A percentile compares a stretch with the other conserved stretches of the same genome.
Conservation (phyloP, 192 early-diverging fungal species). For the Phycomyces nitens region DNA sequence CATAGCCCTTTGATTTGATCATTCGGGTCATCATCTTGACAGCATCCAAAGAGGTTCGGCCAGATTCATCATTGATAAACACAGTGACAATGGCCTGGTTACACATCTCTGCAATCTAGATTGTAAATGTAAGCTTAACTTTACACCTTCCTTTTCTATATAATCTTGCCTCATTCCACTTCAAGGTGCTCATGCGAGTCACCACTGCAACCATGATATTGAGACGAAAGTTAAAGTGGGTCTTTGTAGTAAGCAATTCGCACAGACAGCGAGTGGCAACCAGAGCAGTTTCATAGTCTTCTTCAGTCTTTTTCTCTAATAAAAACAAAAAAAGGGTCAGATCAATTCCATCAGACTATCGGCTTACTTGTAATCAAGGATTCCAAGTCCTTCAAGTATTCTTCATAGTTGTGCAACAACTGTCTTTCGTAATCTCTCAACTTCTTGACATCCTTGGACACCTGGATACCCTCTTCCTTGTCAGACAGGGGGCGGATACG, state of each 20-base stretch:
- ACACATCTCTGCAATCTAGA: slow-evolving; percentile 67
- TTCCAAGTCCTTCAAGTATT: slow-evolving; percentile 78
- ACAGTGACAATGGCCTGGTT: slow-evolving; percentile 74
- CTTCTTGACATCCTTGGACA: slow-evolving; percentile 89
- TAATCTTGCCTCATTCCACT: slow-evolving; percentile 46
- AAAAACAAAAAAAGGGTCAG: neutral
- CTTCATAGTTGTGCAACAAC: slow-evolving; percentile 80
- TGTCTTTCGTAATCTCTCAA: slow-evolving; percentile 83
- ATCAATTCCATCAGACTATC: neutral
- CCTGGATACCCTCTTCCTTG: slow-evolving; percentile 67
- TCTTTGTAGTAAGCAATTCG: slow-evolving; percentile 71
- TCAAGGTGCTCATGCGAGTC: slow-evolving; percentile 61
- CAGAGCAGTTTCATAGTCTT: slow-evolving; percentile 33
- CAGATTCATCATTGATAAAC: slow-evolving; percentile 82
- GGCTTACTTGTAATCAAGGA: slow-evolving; percentile 26
- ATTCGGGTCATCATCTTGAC: slow-evolving; percentile 81
- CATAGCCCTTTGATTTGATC: slow-evolving; percentile 78
- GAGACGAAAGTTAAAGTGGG: slow-evolving; percentile 95
- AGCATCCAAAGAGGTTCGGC: slow-evolving; percentile 82
- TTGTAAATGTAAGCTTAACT: neutral
- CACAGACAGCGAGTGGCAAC: slow-evolving; percentile 81
- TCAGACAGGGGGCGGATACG: slow-evolving; percentile 86
- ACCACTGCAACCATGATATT: slow-evolving; percentile 86
- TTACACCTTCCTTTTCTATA: neutral
- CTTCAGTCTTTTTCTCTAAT: slow-evolving; percentile 38